Conservation (phyloP, 345 rosid species). For the Brassica incana region DNA sequence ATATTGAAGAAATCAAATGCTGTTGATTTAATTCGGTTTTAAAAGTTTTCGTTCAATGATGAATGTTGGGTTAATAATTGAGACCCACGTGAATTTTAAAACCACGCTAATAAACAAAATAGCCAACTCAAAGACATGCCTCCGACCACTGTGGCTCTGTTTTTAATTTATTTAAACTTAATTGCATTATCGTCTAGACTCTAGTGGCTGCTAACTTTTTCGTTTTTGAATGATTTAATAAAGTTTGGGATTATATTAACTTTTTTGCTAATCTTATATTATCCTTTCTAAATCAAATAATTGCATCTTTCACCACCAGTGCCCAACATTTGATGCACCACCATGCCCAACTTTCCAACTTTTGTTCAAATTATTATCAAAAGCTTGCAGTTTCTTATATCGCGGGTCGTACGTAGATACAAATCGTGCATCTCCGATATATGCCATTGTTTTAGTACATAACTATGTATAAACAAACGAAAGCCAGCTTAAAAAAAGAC, state of each 20-base stretch:
- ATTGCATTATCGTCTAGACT: neutral
- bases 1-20: constrained; percentile 19
- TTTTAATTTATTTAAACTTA: constrained; percentile 1
- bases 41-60: neutral
- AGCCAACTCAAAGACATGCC: constrained; percentile 32
- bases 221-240: neutral
- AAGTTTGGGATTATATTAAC: neutral
- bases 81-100: constrained; percentile 34
- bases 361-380: neutral
- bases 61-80: constrained; percentile 19
- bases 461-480: neutral
- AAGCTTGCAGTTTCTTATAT: neutral
- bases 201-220: constrained; percentile 9
- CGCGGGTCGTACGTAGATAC: neutral
- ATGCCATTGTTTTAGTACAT: neutral
- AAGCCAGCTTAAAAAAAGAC: no score
- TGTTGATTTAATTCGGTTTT: constrained; percentile 22
- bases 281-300: neutral
- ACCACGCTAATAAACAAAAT: neutral
- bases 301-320: neutral
- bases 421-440: neutral
- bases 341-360: neutral
- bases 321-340: neutral
- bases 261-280: neutral
- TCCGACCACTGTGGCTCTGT: constrained; percentile 33